Percentiles rank a stretch among this genome's conserved stretches.
Evolutionary conservation across 140 eudicot genomes (phyloP).

Genomic region (Erigeron philadelphicus): DNA sequence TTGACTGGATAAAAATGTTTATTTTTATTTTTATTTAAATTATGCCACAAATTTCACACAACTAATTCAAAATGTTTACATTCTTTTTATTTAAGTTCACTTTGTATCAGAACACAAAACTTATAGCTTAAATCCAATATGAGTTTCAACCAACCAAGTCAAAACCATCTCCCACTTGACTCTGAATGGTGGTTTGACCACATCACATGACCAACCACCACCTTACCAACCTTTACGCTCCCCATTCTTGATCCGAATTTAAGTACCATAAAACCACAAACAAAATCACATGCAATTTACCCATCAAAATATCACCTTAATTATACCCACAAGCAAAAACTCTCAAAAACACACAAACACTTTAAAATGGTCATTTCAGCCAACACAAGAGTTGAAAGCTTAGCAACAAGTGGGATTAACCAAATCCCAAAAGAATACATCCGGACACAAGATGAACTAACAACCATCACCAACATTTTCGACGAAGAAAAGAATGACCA

Average conservation of each 20-base stretch:
- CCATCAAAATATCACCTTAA: background rate
- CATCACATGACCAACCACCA: conserved; percentile 19
- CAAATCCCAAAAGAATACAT: conserved; percentile 81
- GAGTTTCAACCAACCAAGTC: too few species aligned
- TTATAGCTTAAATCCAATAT: too few species aligned
- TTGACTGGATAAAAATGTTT: too few species aligned
- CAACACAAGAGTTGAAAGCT: conserved; percentile 60
- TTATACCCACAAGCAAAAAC: conserved; percentile 12
- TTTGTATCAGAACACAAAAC: too few species aligned
- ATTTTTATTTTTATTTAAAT: too few species aligned
- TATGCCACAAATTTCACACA: too few species aligned
- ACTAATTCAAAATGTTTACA: too few species aligned
- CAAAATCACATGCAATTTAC: background rate
- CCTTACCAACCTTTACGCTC: conserved; percentile 14
- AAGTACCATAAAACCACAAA: too few species aligned
- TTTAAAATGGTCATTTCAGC: conserved; percentile 35
- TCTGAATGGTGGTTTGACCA: background rate
- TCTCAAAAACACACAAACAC: background rate
- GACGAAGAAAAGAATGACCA: conserved; percentile 40
- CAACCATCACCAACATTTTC: conserved; percentile 65
- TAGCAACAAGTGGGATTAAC: conserved; percentile 65
- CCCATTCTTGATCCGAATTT: background rate
- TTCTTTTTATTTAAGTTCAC: too few species aligned
- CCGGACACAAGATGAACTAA: conserved; percentile 58
- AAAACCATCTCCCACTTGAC: background rate